Percentiles rank a stretch among this genome's conserved stretches.
Conservation (phyloP, 2,329 filamentous ascomycete genomes). For the Pseudocercospora crystallina region DNA sequence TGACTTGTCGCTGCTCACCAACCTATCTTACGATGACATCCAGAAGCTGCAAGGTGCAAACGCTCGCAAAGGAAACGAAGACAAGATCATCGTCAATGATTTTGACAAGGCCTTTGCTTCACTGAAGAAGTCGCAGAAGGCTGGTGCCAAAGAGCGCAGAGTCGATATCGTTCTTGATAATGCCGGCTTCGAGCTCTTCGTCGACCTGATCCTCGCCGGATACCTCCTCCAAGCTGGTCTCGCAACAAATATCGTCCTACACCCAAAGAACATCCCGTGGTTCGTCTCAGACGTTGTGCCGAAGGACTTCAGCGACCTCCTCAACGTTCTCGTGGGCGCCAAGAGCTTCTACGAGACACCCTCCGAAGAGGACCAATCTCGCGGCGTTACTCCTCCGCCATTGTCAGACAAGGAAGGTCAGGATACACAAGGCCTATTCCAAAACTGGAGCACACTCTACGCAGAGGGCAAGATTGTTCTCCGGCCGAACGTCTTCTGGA, state of each 20-base stretch:
- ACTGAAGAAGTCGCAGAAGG: slow-evolving; percentile 64
- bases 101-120: slow-evolving; percentile 69
- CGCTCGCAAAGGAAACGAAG: slow-evolving; percentile 80
- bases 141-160: slow-evolving; percentile 64
- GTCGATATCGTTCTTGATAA: slow-evolving; percentile 97
- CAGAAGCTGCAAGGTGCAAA: slow-evolving; percentile 91
- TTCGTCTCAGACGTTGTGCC: slow-evolving; percentile 96
- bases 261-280: slow-evolving; percentile 95
- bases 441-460: slow-evolving; percentile 77
- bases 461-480: slow-evolving; percentile 80
- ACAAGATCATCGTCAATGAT: slow-evolving; percentile 91
- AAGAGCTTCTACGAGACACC: slow-evolving; percentile 75
- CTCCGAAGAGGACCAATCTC: slow-evolving; percentile 62
- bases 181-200: slow-evolving; percentile 94
- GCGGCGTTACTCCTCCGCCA: slow-evolving; percentile 57
- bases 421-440: slow-evolving; percentile 74
- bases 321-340: slow-evolving; percentile 76
- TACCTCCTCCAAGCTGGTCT: slow-evolving; percentile 83
- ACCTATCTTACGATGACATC: slow-evolving; percentile 90
- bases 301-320: slow-evolving; percentile 76
- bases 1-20: slow-evolving; percentile 86
- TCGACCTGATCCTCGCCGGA: slow-evolving; percentile 87
- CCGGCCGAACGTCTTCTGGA: slow-evolving; percentile 89
- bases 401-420: slow-evolving; percentile 67
- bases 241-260: slow-evolving; percentile 82